Percentiles rank a stretch among this genome's conserved stretches.
Conservation (phyloP, 495 filamentous ascomycete genomes). For the Oleoguttula mirabilis region DNA sequence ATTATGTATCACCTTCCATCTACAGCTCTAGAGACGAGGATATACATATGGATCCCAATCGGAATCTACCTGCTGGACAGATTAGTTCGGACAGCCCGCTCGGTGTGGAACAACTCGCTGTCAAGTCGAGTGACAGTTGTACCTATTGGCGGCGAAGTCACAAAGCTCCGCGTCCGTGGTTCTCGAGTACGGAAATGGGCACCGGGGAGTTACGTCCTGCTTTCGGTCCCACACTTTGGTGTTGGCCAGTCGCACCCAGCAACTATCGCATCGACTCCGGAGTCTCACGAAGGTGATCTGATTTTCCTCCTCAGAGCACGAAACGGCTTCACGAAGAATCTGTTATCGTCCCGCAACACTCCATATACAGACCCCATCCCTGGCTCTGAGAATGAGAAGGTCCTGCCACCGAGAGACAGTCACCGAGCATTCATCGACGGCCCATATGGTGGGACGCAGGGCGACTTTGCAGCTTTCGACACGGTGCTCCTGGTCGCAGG, state of each 20-base stretch:
- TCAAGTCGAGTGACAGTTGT: conserved; percentile 51
- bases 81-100: conserved; percentile 36
- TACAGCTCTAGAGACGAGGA: conserved; percentile 7
- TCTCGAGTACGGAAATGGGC: conserved; percentile 57
- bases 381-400: neutral
- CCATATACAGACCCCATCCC: neutral
- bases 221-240: conserved; percentile 39
- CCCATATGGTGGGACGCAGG: conserved; percentile 38
- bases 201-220: conserved; percentile 67
- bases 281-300: conserved; percentile 39
- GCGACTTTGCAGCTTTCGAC: conserved; percentile 38
- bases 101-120: conserved; percentile 55
- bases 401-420: neutral
- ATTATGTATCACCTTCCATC: conserved; percentile 12
- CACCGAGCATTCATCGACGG: conserved; percentile 30
- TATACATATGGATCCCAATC: conserved; percentile 41
- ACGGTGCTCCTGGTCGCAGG: conserved; percentile 49
- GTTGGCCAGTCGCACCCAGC: conserved; percentile 58
- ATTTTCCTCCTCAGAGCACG: conserved; percentile 64
- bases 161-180: conserved; percentile 55
- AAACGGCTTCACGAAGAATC: conserved; percentile 53
- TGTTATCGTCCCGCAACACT: conserved; percentile 52
- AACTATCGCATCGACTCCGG: conserved; percentile 56
- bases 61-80: conserved; percentile 62
- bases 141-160: conserved; percentile 49